A percentile compares a stretch with the other conserved stretches of the same genome.
Conservation (phyloP, 2,329 filamentous ascomycete genomes). For the Coniochaeta prunicola region DNA sequence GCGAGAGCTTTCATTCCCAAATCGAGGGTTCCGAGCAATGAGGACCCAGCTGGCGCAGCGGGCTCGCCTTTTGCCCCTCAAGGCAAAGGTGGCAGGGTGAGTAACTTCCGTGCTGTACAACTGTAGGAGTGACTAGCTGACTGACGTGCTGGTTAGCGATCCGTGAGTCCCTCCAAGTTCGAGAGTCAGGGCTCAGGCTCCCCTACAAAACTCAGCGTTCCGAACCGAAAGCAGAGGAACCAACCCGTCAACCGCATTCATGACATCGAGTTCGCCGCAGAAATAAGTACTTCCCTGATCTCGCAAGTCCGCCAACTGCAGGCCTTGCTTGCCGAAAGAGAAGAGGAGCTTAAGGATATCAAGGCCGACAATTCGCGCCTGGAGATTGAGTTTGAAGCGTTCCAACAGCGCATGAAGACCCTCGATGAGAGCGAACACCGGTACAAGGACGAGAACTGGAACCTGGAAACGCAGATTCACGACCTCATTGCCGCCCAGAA, state of each 20-base stretch:
- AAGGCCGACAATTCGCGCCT: constrained; percentile 70
- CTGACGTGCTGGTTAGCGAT: constrained; percentile 43
- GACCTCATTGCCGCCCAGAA: constrained; percentile 68
- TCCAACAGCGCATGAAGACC: constrained; percentile 71
- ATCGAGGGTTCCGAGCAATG: constrained; percentile 68
- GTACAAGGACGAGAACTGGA: constrained; percentile 99
- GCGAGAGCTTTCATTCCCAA: constrained; percentile 83
- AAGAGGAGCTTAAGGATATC: constrained; percentile 72
- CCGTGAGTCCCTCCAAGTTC: constrained; percentile 69
- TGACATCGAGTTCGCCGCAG: constrained; percentile 96
- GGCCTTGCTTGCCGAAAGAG: constrained; percentile 74
- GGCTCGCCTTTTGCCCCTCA: constrained; percentile 48
- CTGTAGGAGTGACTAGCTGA: not conserved
- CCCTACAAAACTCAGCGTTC: constrained; percentile 81
- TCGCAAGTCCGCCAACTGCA: constrained; percentile 92
- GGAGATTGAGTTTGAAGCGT: constrained; percentile 73
- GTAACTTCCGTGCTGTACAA: constrained; percentile 15
- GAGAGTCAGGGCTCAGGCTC: constrained; percentile 79
- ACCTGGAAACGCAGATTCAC: constrained; percentile 84
- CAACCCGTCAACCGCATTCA: constrained; percentile 83
- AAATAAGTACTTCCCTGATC: constrained; percentile 91
- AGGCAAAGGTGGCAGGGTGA: constrained; percentile 44
- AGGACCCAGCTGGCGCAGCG: constrained; percentile 29
- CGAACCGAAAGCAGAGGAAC: constrained; percentile 82
- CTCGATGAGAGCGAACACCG: constrained; percentile 91